Conservation (phyloP, 805 yeast species). For the Jamesozyma piceae region DNA sequence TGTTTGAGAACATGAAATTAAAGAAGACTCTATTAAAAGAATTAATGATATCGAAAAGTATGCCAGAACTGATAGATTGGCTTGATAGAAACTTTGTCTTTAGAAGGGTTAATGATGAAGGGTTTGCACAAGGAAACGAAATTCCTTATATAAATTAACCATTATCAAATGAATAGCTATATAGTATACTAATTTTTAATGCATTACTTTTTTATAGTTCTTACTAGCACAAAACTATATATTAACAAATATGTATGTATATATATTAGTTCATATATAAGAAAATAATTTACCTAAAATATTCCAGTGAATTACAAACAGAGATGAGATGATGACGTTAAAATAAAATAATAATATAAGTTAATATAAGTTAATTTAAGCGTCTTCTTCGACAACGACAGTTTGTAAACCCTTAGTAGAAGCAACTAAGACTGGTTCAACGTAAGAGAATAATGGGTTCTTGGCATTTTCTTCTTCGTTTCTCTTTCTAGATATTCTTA, state of each 20-base stretch:
- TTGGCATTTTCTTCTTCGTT: slow-evolving; percentile 99
- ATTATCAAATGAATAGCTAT: neutral
- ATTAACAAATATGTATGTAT: neutral
- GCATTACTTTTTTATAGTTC: neutral
- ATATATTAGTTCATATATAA: neutral
- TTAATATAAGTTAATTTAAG: slow-evolving; percentile 18
- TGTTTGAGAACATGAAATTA: slow-evolving; percentile 53
- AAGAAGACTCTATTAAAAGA: slow-evolving; percentile 42
- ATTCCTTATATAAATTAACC: slow-evolving; percentile 34
- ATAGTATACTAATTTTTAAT: neutral
- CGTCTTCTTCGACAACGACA: slow-evolving; percentile 83
- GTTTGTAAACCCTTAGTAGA: slow-evolving; percentile 96
- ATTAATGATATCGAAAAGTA: slow-evolving; percentile 50
- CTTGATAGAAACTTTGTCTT: slow-evolving; percentile 63
- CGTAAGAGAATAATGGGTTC: slow-evolving; percentile 95
- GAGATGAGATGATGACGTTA: neutral
- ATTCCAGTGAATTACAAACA: neutral
- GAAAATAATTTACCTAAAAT: neutral
- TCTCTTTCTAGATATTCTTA: slow-evolving; percentile 98
- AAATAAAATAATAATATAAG: neutral
- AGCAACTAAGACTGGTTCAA: slow-evolving; percentile 93
- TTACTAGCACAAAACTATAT: neutral
- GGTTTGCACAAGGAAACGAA: slow-evolving; percentile 50
- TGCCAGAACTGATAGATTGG: slow-evolving; percentile 71
- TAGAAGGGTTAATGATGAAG: slow-evolving; percentile 56